Evolutionary conservation across 208 protist species (phyloP), one percentile per base, ranked within the genome.

Genomic region (Phytomonas francai): DNA sequence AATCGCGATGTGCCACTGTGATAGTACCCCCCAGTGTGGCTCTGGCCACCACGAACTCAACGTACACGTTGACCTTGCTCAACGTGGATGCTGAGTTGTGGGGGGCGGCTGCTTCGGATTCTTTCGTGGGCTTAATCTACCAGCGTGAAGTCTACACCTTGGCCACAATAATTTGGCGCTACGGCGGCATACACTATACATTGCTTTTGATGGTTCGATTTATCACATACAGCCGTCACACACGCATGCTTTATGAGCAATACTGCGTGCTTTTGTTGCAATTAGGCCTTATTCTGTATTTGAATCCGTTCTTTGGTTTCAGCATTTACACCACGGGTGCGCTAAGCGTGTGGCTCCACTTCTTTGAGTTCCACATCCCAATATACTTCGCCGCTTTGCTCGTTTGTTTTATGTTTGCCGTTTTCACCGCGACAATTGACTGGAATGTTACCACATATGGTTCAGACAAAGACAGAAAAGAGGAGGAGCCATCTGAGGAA

Each of bases 301-400:
- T 93, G 2, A 80, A 93, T 59, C 84, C 87, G 16, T 36, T 90
- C 27, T 93, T 90, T 64, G 86, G 30, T 74, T 88, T 67, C 80
- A 78, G 76, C 71, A 71, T 77, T 70, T 67, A 77, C 67, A 64
- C 69, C 0, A 67, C 30, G 9, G 27, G 59, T 1, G 31, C 12
- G 0, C 27, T 45, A n/a, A 30, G 29, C 36, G 8, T 11, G 6
- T 30, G 56, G 31, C 74, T 78, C 1, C 71, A 83, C 73, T 77
- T 87, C 54, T 62, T 91, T 12, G 88, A 93, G 74, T 93, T 91
- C 59, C 83, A 81, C 59, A 36, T 91, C 25, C 85, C 88, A 12
- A 88, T 73, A 11, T 91, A 84, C 71, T 91, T 93, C 73, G 77
- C 73, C 30, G 83, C 80, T 0, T 39, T 88, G 16, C 64, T 85